Evolutionary conservation across 1,284 basidiomycete species (phyloP), one percentile per base, ranked within the genome.

Genomic region (Ustilago trichophora): DNA sequence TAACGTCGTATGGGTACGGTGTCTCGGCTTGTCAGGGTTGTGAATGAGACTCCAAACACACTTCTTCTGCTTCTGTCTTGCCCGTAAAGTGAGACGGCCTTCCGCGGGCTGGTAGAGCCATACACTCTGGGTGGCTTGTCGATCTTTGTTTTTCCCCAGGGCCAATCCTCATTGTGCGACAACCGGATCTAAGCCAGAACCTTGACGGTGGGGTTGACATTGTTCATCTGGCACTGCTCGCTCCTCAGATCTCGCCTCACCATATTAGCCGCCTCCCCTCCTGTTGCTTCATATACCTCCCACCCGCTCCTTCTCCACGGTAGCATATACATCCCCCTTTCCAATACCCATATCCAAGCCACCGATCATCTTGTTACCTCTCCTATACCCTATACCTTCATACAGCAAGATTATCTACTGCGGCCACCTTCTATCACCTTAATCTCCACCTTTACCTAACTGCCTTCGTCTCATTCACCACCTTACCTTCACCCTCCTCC

Each of bases 241-340:
- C 18, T 36, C 34, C 34, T 13, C 5, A 21, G 12, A 40, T 16
- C 37, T 40, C 37, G 21, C 21, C 21, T 21, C 21, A 19, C 44
- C 2, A 26, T 4, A 19, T 22, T 19, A 31, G n/a, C 21, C 37
- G 9, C 21, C 6, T 24, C 19, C 19, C 27, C 19, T 37, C 45
- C 8, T 24, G 21, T 41, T 38, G 16, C 27, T 47, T 55, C 44
- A 55, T 55, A 55, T 42, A 55, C 32, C 13, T 24, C 12, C 32
- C 32, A 13, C 31, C 2, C 19, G 19, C 15, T 10, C n/a, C 41
- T 12, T 37, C 31, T 29, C 27, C 8, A 29, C 27, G 13, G 8
- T 12, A 10, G 18, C 18, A 31, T 40, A 16, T n/a, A n/a, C n/a
- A n/a, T 19, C 27, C 38, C 8, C 33, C 22, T 22, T 9, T 26